Percentiles rank a stretch among this genome's conserved stretches.
phyloP scores from a whole-genome alignment of 495 filamentous ascomycete species.

The Penicillium soppii region DNA sequence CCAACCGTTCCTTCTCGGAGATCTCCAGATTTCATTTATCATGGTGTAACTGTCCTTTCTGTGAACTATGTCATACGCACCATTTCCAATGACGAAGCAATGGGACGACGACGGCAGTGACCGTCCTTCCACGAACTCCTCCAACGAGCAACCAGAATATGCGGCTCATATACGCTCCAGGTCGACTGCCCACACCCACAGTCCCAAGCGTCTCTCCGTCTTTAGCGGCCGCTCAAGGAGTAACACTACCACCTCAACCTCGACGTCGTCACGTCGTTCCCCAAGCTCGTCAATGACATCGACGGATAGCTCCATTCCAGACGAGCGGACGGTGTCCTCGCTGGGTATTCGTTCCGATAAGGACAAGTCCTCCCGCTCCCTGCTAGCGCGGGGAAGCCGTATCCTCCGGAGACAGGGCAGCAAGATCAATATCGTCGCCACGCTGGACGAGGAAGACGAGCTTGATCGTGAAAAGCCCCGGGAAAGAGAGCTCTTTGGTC shows the following conservation, averaged over 20 bases:
- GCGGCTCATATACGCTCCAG: slow-evolving; percentile 40
- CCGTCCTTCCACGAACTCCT: slow-evolving; percentile 35
- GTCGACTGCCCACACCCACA: slow-evolving; percentile 40
- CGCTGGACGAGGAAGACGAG: slow-evolving; percentile 48
- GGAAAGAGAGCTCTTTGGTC: slow-evolving; percentile 38
- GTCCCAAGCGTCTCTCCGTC: slow-evolving; percentile 44
- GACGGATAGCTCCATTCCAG: slow-evolving; percentile 25
- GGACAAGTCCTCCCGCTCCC: slow-evolving; percentile 42
- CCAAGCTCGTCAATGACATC: slow-evolving; percentile 43
- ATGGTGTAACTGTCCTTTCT: slow-evolving; percentile 8
- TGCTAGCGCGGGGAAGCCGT: slow-evolving; percentile 50
- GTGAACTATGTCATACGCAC: slow-evolving; percentile 7
- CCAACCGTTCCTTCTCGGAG: slow-evolving; percentile 10
- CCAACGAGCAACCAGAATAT: slow-evolving; percentile 42
- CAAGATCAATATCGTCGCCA: slow-evolving; percentile 49
- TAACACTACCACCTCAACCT: slow-evolving; percentile 44
- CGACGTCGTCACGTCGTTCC: slow-evolving; percentile 37
- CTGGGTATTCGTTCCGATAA: slow-evolving; percentile 33
- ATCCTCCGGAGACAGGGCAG: slow-evolving; percentile 53
- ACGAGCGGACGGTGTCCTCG: slow-evolving; percentile 34
- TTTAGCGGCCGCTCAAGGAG: slow-evolving; percentile 45
- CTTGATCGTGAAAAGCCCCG: slow-evolving; percentile 34
- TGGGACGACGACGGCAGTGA: slow-evolving; percentile 34
- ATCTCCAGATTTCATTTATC: slow-evolving; percentile 14
- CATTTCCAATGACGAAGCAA: slow-evolving; percentile 3